A percentile compares a stretch with the other conserved stretches of the same genome.
Evolutionary conservation across 2,329 filamentous ascomycete species (phyloP).

Genomic region (Penicillium sp.): DNA sequence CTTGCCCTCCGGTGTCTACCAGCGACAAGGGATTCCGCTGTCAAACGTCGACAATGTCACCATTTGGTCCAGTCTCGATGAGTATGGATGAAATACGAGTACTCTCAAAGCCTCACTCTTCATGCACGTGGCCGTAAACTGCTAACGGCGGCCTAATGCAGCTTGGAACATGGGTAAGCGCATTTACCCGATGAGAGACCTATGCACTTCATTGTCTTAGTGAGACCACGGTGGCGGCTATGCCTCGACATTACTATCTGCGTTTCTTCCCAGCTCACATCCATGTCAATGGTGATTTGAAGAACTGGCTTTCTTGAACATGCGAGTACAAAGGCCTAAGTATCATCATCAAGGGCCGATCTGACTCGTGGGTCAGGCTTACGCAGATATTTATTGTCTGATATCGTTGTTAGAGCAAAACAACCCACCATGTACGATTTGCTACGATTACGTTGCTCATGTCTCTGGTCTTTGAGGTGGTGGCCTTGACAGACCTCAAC

Average conservation of each 20-base stretch:
- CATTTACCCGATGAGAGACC: slow-evolving; percentile 51
- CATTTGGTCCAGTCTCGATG: neutral
- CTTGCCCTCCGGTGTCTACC: slow-evolving; percentile 55
- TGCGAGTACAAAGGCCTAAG: neutral
- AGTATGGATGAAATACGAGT: slow-evolving; percentile 48
- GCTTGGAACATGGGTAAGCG: slow-evolving; percentile 48
- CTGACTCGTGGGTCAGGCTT: neutral
- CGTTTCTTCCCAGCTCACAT: slow-evolving; percentile 50
- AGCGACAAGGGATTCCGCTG: slow-evolving; percentile 41
- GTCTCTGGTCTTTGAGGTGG: slow-evolving; percentile 45
- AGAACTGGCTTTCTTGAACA: neutral
- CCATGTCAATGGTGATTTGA: neutral
- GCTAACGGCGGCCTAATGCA: slow-evolving; percentile 53
- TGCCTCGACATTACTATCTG: slow-evolving; percentile 59
- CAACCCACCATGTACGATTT: slow-evolving; percentile 45
- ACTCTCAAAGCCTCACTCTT: slow-evolving; percentile 56
- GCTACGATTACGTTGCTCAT: slow-evolving; percentile 48
- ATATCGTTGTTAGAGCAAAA: slow-evolving; percentile 55
- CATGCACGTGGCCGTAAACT: slow-evolving; percentile 63
- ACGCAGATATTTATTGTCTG: slow-evolving; percentile 1
- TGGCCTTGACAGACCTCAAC: slow-evolving; percentile 46
- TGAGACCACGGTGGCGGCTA: slow-evolving; percentile 54
- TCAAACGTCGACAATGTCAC: slow-evolving; percentile 14
- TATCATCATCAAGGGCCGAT: neutral
- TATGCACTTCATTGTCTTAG: slow-evolving; percentile 45